phyloP scores from a whole-genome alignment of 805 yeast genomes.

The Candida incommunis region DNA sequence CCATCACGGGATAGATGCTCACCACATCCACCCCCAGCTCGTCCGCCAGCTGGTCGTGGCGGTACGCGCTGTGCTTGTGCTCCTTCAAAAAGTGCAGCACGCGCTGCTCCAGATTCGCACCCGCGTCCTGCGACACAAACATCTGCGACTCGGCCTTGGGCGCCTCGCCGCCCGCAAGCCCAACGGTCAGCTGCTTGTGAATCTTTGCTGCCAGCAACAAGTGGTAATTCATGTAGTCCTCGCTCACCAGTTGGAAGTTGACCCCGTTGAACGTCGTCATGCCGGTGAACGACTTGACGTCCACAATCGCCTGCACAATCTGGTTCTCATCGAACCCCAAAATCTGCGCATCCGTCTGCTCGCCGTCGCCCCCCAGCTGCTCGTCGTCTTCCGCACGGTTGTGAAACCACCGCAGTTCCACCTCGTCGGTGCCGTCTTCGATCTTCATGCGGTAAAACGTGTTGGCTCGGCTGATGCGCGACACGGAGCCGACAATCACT shows the following conservation, averaged over 20 bases:
- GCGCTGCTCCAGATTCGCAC: background rate
- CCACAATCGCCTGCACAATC: background rate
- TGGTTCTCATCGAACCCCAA: background rate
- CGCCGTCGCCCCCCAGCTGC: background rate
- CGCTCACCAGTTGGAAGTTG: background rate
- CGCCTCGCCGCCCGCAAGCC: background rate
- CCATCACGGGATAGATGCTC: background rate
- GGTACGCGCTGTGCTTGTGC: background rate
- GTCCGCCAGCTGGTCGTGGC: background rate
- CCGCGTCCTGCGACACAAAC: background rate
- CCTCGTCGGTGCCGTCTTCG: background rate
- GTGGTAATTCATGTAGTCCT: background rate
- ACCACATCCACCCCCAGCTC: background rate
- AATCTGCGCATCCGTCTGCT: background rate
- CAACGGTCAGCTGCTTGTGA: constrained; percentile 1
- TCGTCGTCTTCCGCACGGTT: background rate
- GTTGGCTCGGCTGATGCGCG: background rate
- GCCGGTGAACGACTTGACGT: background rate
- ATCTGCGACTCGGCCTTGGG: background rate
- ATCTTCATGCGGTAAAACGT: background rate
- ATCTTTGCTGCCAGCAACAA: background rate
- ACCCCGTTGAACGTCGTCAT: background rate
- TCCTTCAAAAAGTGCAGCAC: background rate
- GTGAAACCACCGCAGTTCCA: background rate
- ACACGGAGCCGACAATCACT: background rate